Percentiles rank a stretch among this genome's conserved stretches.
phyloP scores from a whole-genome alignment of 306 rosid species.

The Geum urbanum region DNA sequence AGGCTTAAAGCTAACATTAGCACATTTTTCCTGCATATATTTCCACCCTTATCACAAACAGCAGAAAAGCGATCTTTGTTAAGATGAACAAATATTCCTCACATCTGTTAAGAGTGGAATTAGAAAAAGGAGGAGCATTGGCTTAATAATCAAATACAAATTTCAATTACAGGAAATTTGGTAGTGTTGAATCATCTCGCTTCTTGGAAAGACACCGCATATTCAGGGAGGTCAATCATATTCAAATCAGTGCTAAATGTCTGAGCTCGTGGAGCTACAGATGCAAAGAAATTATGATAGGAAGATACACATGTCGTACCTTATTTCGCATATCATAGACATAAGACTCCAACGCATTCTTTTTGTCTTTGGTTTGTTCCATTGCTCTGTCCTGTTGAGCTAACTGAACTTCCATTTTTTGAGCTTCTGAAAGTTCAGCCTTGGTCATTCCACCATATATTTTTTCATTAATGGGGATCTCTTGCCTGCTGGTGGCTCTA shows the following conservation, averaged over 20 bases:
- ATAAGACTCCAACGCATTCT: conserved; percentile 87
- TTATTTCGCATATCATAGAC: conserved; percentile 90
- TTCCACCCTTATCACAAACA: background rate
- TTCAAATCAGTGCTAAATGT: conserved; percentile 12
- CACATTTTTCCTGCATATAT: conserved; percentile 9
- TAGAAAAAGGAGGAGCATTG: background rate
- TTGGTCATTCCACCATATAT: conserved; percentile 71
- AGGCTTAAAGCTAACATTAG: background rate
- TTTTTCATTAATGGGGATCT: conserved; percentile 58
- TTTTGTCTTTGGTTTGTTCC: conserved; percentile 85
- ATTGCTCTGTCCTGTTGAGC: conserved; percentile 68
- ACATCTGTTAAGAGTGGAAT: background rate
- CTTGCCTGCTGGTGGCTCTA: conserved; percentile 50
- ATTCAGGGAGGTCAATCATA: background rate
- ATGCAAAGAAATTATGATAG: conserved; percentile 17
- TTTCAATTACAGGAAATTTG: background rate
- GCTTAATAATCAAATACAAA: background rate
- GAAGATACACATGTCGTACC: conserved; percentile 44
- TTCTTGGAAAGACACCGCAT: background rate
- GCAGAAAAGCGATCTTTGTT: background rate
- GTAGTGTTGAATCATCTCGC: background rate
- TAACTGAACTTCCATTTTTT: conserved; percentile 61
- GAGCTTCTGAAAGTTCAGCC: conserved; percentile 72
- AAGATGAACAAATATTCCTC: background rate
- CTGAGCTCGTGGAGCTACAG: conserved; percentile 21